phyloP scores from a whole-genome alignment of 306 rosid species.

The Canavalia ensiformis region DNA sequence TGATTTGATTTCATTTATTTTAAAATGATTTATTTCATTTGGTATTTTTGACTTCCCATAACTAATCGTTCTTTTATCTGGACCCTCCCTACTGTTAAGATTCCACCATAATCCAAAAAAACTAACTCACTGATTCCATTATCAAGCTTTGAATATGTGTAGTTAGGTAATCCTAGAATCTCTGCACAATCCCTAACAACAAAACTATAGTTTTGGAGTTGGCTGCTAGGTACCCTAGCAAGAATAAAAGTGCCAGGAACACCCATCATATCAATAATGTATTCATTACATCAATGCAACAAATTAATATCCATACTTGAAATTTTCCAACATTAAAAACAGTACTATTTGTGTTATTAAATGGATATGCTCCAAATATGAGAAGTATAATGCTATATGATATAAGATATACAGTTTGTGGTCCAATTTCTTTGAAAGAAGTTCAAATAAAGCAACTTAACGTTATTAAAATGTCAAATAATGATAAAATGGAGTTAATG shows the following conservation, averaged over 20 bases:
- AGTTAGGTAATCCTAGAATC: slow-evolving; percentile 61
- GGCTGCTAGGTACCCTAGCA: slow-evolving; percentile 90
- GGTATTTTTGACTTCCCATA: slow-evolving; percentile 54
- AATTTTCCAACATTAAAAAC: slow-evolving; percentile 31
- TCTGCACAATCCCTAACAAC: slow-evolving; percentile 70
- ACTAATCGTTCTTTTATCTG: slow-evolving; percentile 60
- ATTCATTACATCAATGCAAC: slow-evolving; percentile 79
- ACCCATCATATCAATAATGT: slow-evolving; percentile 97
- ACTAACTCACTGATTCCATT: slow-evolving; percentile 53
- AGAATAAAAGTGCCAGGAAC: slow-evolving; percentile 98
- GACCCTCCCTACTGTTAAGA: slow-evolving; percentile 55
- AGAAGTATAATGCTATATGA: neutral
- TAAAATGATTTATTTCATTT: slow-evolving; percentile 51
- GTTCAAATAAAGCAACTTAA: too few relatives aligned
- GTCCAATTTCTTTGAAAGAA: too few relatives aligned
- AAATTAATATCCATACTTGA: slow-evolving; percentile 48
- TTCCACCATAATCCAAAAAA: slow-evolving; percentile 53
- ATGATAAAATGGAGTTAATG: too few relatives aligned
- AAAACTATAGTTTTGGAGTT: slow-evolving; percentile 71
- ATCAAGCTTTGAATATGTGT: slow-evolving; percentile 50
- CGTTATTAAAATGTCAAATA: too few relatives aligned
- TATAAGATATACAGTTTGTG: too few relatives aligned
- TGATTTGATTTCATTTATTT: slow-evolving; percentile 44
- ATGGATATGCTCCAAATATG: slow-evolving; percentile 24
- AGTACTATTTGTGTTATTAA: slow-evolving; percentile 8